Evolutionary conservation across 2,329 filamentous ascomycete genomes (phyloP), one percentile per base, ranked within the genome.

Genomic region (Penicillium glabrum): DNA sequence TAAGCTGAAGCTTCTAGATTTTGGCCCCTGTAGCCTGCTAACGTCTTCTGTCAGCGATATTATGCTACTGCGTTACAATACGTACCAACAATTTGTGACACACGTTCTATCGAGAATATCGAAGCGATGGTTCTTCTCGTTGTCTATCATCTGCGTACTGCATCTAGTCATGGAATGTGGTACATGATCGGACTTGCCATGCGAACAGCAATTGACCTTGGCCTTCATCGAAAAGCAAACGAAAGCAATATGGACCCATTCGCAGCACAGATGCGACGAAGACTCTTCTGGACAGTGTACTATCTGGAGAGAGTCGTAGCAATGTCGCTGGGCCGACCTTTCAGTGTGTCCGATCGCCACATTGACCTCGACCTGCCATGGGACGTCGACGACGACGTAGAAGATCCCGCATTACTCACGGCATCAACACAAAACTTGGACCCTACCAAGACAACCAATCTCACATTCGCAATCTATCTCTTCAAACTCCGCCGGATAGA

Each of bases 171-270:
- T 56, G 80, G 79, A 9, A 74, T 83, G 48, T 83, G 80, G 80
- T 82, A 82, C 62, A 80, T 83, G 75, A 79, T 82, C 43, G 80
- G 81, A 13, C 72, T 83, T 19, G 80, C 80, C 2, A 82, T 83
- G 78, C 76, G 80, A 41, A 82, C 79, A 8, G 79, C 78, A 52
- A 80, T 83, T 48, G 81, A 82, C 55, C 71, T 83, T 3, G 81
- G 80, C 5, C 70, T 83, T 27, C 81, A 83, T 57, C 72, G 79
- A 46, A 79, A 77, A 54, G 76, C 77, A 41, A 76, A 79, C 54
- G 78, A 81, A 57, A 67, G 65, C 27, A 72, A 72, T 49, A 61
- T 79, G 29, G 70, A 78, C 46, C 72, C 71, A 23, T 77, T 77
- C 46, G 74, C 75, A 23, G 71, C 75, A 3, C 78, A 82, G 51